Conservation (phyloP, 2,329 filamentous ascomycete species). For the Fusarium coffeatum region DNA sequence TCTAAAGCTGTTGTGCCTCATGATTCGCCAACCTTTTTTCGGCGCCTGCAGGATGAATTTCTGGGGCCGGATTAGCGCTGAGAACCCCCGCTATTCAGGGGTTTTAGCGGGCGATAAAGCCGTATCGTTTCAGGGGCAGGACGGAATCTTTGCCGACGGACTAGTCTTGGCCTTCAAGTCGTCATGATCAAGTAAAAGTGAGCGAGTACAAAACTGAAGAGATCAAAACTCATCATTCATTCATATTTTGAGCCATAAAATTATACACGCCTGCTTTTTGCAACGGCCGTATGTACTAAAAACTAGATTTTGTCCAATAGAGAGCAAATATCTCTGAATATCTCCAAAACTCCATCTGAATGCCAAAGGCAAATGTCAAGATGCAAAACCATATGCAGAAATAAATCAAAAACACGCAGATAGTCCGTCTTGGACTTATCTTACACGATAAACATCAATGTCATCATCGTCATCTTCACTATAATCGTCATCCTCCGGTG, state of each 20-base stretch:
- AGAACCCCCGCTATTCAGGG: slow-evolving; percentile 35
- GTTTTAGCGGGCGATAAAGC: slow-evolving; percentile 27
- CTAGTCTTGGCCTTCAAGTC: neutral
- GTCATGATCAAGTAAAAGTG: neutral
- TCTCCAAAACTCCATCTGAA: slow-evolving; percentile 17
- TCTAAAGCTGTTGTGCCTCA: slow-evolving; percentile 19
- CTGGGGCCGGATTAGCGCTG: slow-evolving; percentile 38
- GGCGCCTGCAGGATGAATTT: slow-evolving; percentile 21
- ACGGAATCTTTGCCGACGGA: slow-evolving; percentile 8
- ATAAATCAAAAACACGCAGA: slow-evolving; percentile 11
- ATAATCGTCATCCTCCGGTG: slow-evolving; percentile 42
- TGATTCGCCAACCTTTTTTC: slow-evolving; percentile 31
- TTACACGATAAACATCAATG: slow-evolving; percentile 36
- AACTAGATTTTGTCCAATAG: slow-evolving; percentile 18
- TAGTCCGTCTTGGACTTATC: slow-evolving; percentile 23
- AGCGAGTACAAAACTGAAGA: neutral
- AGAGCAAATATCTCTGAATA: slow-evolving; percentile 7
- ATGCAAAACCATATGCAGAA: slow-evolving; percentile 17
- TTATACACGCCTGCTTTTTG: slow-evolving; percentile 19
- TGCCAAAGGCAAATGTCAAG: slow-evolving; percentile 24
- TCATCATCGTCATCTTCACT: slow-evolving; percentile 46
- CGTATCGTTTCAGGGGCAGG: slow-evolving; percentile 28
- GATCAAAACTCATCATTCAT: slow-evolving; percentile 16
- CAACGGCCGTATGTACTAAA: slow-evolving; percentile 16
- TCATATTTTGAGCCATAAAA: slow-evolving; percentile 15